Percentiles rank a stretch among this genome's conserved stretches.
phyloP scores from a whole-genome alignment of 768 basidiomycete species.

The Clitopilus passeckerianus region DNA sequence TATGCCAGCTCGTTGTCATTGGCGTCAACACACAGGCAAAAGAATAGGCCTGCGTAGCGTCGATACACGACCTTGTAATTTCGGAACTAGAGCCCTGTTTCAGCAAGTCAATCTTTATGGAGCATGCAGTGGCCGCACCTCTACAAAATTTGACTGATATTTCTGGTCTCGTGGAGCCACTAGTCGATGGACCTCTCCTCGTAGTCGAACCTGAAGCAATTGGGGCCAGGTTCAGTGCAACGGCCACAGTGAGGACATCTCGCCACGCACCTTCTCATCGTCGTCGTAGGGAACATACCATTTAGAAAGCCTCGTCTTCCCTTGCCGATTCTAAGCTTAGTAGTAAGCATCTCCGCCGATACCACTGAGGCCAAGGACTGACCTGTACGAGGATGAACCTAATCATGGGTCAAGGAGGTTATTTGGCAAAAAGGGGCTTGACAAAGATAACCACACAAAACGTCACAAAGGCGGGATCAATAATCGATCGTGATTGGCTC shows the following conservation, averaged over 20 bases:
- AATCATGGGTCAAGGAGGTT: constrained; percentile 61
- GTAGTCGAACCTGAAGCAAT: constrained; percentile 68
- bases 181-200: constrained; percentile 94
- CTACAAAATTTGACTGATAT: constrained; percentile 98
- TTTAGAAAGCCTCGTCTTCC: constrained; percentile 94
- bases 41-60: constrained; percentile 96
- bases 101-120: constrained; percentile 4
- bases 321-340: constrained; percentile 83
- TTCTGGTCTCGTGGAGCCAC: constrained; percentile 98
- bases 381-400: constrained; percentile 97
- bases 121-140: constrained; percentile 48
- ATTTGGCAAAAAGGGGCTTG: constrained; percentile 9
- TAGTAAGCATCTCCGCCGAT: background rate
- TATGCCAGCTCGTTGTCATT: constrained; percentile 99
- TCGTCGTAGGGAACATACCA: constrained; percentile 99
- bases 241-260: background rate
- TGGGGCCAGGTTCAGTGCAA: background rate
- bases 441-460: constrained; percentile 11
- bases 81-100: constrained; percentile 62
- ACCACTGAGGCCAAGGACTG: constrained; percentile 9
- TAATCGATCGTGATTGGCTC: background rate
- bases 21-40: constrained; percentile 95
- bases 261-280: constrained; percentile 81
- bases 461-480: background rate
- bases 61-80: constrained; percentile 98